Percentiles rank a stretch among this genome's conserved stretches.
phyloP scores from a whole-genome alignment of 108 stramenopile genomes.

The Thalassiosira profunda region DNA sequence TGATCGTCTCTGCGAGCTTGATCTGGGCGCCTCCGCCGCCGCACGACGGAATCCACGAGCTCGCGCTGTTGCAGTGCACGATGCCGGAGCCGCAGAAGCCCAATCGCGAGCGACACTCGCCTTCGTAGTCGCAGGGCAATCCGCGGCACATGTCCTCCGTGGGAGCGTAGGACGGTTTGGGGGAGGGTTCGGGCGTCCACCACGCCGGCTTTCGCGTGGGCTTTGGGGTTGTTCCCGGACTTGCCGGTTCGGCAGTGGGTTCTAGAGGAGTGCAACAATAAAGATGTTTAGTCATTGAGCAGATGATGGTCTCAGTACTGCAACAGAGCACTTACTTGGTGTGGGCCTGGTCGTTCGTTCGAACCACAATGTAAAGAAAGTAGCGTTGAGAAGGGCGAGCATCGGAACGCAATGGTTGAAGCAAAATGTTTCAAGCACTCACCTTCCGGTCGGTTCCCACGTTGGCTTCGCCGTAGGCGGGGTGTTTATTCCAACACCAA shows the following conservation, averaged over 20 bases:
- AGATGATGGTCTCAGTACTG: no score
- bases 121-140: background rate
- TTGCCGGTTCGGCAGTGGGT: no score
- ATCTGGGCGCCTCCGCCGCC: conserved; percentile 3
- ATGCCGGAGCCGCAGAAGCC: background rate
- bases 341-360: no score
- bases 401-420: no score
- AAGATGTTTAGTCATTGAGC: no score
- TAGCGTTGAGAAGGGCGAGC: background rate
- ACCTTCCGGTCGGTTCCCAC: conserved; percentile 37
- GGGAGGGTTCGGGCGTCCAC: no score
- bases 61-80: background rate
- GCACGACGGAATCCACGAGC: background rate
- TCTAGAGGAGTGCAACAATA: no score
- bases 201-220: no score
- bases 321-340: no score
- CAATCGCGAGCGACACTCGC: background rate
- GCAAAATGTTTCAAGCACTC: background rate
- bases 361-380: no score
- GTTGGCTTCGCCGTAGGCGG: conserved; percentile 37
- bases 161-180: conserved; percentile 6
- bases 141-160: conserved; percentile 7
- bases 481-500: conserved; percentile 6
- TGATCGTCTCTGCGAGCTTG: background rate
- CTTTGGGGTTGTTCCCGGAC: no score